A percentile compares a stretch with the other conserved stretches of the same genome.
These are phyloP conservation scores for Boletus rubescentipes DNA, from an alignment of 768 basidiomycete species.

Conservation along the genomic window DNA sequence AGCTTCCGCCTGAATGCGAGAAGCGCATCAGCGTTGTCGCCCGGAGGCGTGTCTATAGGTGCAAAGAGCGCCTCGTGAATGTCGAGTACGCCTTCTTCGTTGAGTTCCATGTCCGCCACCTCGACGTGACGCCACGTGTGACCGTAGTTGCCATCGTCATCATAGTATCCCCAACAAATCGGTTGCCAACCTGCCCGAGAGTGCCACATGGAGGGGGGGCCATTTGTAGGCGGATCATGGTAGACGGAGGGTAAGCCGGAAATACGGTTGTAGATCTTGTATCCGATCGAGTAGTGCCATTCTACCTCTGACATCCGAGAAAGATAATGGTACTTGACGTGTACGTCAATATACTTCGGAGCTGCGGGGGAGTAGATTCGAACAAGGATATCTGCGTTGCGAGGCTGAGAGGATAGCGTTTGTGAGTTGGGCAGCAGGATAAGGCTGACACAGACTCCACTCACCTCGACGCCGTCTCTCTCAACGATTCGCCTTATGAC, in stretches of 20 bases:
- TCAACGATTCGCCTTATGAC: background rate
- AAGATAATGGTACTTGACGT: slow-evolving; percentile 6
- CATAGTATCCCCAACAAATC: slow-evolving; percentile 10
- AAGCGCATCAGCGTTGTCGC: background rate
- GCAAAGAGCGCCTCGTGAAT: slow-evolving; percentile 7
- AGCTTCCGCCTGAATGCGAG: slow-evolving; percentile 2
- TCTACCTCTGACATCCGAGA: background rate
- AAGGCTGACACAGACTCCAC: too few species aligned
- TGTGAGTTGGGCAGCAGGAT: too few species aligned
- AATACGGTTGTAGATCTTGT: background rate
- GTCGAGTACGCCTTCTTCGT: slow-evolving; percentile 2
- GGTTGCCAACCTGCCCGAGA: slow-evolving; percentile 6
- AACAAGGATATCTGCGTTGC: background rate
- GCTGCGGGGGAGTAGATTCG: slow-evolving; percentile 9
- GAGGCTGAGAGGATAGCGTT: background rate
- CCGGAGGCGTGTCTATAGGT: background rate
- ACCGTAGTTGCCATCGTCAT: background rate
- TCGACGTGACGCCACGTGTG: background rate
- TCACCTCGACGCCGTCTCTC: background rate
- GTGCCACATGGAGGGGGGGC: background rate
- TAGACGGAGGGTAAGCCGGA: too few species aligned
- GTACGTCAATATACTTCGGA: slow-evolving; percentile 13
- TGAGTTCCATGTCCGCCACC: background rate
- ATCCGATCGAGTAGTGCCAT: slow-evolving; percentile 12
- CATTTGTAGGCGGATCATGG: background rate